These are phyloP conservation scores for Podospora pseudocomata DNA, from an alignment of 495 filamentous ascomycete species.

Conservation along the genomic window DNA sequence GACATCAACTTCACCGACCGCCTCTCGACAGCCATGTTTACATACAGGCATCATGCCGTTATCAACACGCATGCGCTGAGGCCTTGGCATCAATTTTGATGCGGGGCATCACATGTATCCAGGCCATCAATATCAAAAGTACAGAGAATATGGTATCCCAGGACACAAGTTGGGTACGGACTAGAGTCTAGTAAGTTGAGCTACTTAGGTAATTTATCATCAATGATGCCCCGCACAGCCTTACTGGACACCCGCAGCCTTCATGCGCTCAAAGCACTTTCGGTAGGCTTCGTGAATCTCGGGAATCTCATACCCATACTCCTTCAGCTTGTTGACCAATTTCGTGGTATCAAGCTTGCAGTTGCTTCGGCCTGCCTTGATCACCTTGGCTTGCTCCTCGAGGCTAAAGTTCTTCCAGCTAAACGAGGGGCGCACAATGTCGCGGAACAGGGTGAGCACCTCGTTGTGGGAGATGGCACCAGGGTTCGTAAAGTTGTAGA, in stretches of 20 bases:
- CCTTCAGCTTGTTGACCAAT: slow-evolving; percentile 54
- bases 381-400: slow-evolving; percentile 63
- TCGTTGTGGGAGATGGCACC: slow-evolving; percentile 67
- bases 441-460: slow-evolving; percentile 57
- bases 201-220: background rate
- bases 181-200: background rate
- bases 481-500: slow-evolving; percentile 68
- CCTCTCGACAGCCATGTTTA: background rate
- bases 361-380: slow-evolving; percentile 63
- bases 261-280: slow-evolving; percentile 62
- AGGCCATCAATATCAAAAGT: background rate
- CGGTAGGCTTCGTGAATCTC: slow-evolving; percentile 61
- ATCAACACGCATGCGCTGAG: background rate
- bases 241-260: slow-evolving; percentile 50
- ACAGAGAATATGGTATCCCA: background rate
- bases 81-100: background rate
- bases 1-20: background rate
- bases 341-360: slow-evolving; percentile 61
- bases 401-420: slow-evolving; percentile 65
- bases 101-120: background rate
- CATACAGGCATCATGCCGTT: background rate
- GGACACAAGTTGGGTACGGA: no score
- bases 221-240: background rate
- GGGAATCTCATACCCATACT: slow-evolving; percentile 56
- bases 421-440: slow-evolving; percentile 57